Evolutionary conservation across 2,329 filamentous ascomycete genomes (phyloP).

Genomic region (Plectosphaerella sp.): DNA sequence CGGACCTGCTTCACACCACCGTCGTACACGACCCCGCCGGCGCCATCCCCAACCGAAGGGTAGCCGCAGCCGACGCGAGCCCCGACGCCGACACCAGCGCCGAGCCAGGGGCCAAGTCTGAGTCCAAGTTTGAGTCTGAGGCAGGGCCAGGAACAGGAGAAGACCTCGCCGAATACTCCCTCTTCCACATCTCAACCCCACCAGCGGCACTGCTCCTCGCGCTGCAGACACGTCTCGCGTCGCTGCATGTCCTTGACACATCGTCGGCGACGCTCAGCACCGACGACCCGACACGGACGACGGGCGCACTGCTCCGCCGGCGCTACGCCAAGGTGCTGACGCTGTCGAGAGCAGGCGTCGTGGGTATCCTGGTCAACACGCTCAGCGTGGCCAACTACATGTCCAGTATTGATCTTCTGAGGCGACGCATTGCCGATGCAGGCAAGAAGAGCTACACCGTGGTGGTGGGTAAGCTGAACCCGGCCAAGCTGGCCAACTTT

Average conservation of each 20-base stretch:
- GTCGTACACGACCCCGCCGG: slow-evolving; percentile 77
- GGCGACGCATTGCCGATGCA: slow-evolving; percentile 65
- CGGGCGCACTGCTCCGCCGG: slow-evolving; percentile 62
- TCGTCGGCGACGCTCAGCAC: slow-evolving; percentile 46
- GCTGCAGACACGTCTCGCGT: slow-evolving; percentile 74
- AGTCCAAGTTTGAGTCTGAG: slow-evolving; percentile 21
- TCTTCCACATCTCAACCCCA: slow-evolving; percentile 83
- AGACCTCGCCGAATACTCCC: slow-evolving; percentile 59
- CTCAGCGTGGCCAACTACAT: slow-evolving; percentile 90
- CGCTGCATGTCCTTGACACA: slow-evolving; percentile 65
- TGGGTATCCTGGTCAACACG: slow-evolving; percentile 94
- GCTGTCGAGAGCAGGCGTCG: slow-evolving; percentile 74
- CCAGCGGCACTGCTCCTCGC: slow-evolving; percentile 81
- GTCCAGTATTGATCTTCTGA: slow-evolving; percentile 69
- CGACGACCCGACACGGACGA: slow-evolving; percentile 36
- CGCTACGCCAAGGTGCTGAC: slow-evolving; percentile 84
- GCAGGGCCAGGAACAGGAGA: too few relatives aligned
- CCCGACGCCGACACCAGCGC: slow-evolving; percentile 25
- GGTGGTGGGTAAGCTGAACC: slow-evolving; percentile 93
- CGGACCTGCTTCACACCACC: slow-evolving; percentile 61
- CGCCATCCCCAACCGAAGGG: slow-evolving; percentile 75
- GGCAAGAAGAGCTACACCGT: slow-evolving; percentile 96
- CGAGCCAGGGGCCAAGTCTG: slow-evolving; percentile 19
- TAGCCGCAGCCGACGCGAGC: slow-evolving; percentile 27
- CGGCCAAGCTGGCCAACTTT: slow-evolving; percentile 95